A percentile compares a stretch with the other conserved stretches of the same genome.
phyloP scores from a whole-genome alignment of 495 filamentous ascomycete species.

The Beverwykella pulmonaria region DNA sequence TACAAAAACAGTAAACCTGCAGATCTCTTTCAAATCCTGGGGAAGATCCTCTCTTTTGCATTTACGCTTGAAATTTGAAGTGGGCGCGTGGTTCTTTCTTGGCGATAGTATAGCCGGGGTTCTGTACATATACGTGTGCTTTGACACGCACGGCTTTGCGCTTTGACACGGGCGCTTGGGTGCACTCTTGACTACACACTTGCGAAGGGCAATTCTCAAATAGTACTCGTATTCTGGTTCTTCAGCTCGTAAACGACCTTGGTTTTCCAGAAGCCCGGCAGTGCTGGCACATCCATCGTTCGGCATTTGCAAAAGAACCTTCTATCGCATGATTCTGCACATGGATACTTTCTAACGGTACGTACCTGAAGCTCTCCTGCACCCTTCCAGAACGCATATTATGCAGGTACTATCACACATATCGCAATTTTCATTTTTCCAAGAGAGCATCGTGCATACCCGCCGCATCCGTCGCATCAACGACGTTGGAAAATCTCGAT shows the following conservation, averaged over 20 bases:
- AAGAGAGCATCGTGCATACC: slow-evolving; percentile 7
- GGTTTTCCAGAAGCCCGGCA: background rate
- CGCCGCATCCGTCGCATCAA: slow-evolving; percentile 5
- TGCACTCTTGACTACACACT: slow-evolving; percentile 3
- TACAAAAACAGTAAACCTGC: slow-evolving; percentile 17
- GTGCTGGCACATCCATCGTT: background rate
- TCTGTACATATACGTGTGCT: slow-evolving; percentile 13
- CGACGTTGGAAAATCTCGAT: background rate
- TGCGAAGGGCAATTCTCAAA: background rate
- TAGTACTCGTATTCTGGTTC: background rate
- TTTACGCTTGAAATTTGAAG: background rate
- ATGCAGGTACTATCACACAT: slow-evolving; percentile 6
- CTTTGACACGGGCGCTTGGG: slow-evolving; percentile 10
- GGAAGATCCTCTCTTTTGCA: background rate
- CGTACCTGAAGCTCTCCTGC: slow-evolving; percentile 2
- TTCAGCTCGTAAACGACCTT: background rate
- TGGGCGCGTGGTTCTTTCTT: slow-evolving; percentile 18
- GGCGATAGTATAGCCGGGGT: slow-evolving; percentile 7
- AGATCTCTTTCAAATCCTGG: background rate
- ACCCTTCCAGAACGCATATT: slow-evolving; percentile 1
- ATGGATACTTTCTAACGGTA: background rate
- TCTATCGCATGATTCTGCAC: background rate
- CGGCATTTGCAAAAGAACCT: slow-evolving; percentile 1
- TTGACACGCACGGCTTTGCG: background rate
- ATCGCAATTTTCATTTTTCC: background rate